Conservation (phyloP, 2,329 filamentous ascomycete species). For the Colletotrichum tanaceti region DNA sequence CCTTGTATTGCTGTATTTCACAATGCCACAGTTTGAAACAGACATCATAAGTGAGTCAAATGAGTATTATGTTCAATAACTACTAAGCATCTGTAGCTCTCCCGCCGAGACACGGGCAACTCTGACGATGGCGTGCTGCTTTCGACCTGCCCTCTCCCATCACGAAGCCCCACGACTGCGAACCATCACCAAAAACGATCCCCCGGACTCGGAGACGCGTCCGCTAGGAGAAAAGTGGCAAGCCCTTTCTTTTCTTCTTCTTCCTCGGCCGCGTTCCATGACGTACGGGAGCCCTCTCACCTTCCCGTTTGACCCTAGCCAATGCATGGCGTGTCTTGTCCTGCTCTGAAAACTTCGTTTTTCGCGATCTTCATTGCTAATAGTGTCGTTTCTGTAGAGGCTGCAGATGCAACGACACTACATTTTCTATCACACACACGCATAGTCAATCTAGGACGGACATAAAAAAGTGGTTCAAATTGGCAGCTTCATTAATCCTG, state of each 20-base stretch:
- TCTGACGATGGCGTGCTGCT: constrained; percentile 24
- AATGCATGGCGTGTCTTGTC: constrained; percentile 28
- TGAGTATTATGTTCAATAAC: too few species aligned
- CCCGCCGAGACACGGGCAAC: too few species aligned
- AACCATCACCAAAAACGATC: background rate
- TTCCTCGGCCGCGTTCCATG: constrained; percentile 9
- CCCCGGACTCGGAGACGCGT: background rate
- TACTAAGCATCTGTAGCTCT: too few species aligned
- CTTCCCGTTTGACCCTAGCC: constrained; percentile 33
- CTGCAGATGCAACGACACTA: too few species aligned
- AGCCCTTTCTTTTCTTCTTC: background rate
- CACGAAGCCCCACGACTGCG: background rate
- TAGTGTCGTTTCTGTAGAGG: too few species aligned
- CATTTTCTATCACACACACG: too few species aligned
- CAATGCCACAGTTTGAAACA: too few species aligned
- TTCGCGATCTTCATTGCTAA: constrained; percentile 21
- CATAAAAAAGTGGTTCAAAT: too few species aligned
- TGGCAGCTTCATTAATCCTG: too few species aligned
- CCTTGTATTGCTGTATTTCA: too few species aligned
- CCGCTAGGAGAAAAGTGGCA: background rate
- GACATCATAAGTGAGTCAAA: too few species aligned
- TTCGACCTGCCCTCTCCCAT: background rate
- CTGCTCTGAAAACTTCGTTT: background rate
- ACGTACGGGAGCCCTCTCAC: constrained; percentile 18
- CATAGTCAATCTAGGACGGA: too few species aligned